Evolutionary conservation across 495 filamentous ascomycete genomes (phyloP).

Genomic region (Parathielavia appendiculata): DNA sequence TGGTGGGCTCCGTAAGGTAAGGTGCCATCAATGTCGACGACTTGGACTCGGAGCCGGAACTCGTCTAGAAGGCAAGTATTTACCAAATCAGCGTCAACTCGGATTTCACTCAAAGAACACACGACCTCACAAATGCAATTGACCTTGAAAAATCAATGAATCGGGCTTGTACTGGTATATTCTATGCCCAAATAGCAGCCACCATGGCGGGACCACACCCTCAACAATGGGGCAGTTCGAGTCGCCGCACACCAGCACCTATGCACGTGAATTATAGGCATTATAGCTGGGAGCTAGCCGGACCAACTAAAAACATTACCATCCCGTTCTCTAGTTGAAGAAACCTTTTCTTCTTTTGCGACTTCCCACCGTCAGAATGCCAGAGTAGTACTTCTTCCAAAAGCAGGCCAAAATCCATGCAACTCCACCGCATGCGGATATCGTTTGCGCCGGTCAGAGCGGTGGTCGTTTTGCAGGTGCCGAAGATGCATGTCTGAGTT

Average conservation of each 20-base stretch:
- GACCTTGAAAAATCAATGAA: neutral
- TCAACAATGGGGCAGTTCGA: neutral
- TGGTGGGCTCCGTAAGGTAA: too few species aligned
- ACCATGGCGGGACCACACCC: neutral
- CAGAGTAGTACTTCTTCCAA: too few species aligned
- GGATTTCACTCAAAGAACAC: neutral
- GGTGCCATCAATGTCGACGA: too few species aligned
- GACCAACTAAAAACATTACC: conserved; percentile 6
- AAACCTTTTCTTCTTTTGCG: neutral
- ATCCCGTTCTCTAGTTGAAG: neutral
- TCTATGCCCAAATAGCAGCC: neutral
- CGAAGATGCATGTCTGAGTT: neutral
- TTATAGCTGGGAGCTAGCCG: neutral
- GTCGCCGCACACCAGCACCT: neutral
- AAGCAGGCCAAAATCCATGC: conserved; percentile 1
- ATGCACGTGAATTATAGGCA: conserved; percentile 4
- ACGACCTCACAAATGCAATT: neutral
- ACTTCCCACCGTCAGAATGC: neutral
- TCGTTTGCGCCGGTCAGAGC: neutral
- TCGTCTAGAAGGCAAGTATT: too few species aligned
- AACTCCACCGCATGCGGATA: neutral
- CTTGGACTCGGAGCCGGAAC: too few species aligned
- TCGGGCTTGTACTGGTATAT: neutral
- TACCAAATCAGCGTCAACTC: neutral
- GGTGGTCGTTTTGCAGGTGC: neutral